Conservation (phyloP, 768 basidiomycete species). For the Gloeostereum incarnatum region DNA sequence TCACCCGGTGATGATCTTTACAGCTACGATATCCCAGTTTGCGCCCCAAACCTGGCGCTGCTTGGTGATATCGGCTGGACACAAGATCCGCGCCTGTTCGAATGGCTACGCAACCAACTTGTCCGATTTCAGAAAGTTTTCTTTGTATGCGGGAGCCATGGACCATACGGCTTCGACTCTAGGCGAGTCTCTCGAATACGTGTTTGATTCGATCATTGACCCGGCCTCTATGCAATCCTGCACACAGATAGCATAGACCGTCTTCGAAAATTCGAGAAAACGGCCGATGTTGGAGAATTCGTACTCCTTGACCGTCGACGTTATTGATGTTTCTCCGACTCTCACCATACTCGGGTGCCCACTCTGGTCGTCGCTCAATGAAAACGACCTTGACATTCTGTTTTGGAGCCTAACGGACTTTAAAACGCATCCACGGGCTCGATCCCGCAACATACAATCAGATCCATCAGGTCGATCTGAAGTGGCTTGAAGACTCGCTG, state of each 20-base stretch:
- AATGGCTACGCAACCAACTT: conserved; percentile 21
- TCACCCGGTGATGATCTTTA: conserved; percentile 8
- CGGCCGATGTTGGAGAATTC: conserved; percentile 10
- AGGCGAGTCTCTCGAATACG: too few relatives aligned
- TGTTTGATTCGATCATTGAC: too few relatives aligned
- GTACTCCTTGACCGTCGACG: conserved; percentile 22
- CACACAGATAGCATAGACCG: too few relatives aligned
- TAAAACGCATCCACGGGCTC: conserved; percentile 17
- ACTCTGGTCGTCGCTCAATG: conserved; percentile 23
- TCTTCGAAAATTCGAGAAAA: too few relatives aligned
- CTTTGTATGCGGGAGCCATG: conserved; percentile 27
- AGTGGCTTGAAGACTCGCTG: conserved; percentile 21
- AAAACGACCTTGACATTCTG: conserved; percentile 16
- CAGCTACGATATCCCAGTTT: conserved; percentile 16
- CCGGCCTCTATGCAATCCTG: too few relatives aligned
- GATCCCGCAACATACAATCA: conserved; percentile 13
- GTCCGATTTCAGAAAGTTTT: conserved; percentile 19
- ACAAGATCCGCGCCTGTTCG: conserved; percentile 18
- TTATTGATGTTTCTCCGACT: conserved; percentile 19
- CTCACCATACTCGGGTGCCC: conserved; percentile 30
- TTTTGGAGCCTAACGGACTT: conserved; percentile 23
- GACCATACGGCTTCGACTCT: too few relatives aligned
- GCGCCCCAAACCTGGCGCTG: conserved; percentile 19
- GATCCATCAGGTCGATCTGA: conserved; percentile 17
- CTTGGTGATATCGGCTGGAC: conserved; percentile 28